Percentiles rank a stretch among this genome's conserved stretches.
Evolutionary conservation across 2,329 filamentous ascomycete species (phyloP).

Genomic region (Drechslerella coelobrocha): DNA sequence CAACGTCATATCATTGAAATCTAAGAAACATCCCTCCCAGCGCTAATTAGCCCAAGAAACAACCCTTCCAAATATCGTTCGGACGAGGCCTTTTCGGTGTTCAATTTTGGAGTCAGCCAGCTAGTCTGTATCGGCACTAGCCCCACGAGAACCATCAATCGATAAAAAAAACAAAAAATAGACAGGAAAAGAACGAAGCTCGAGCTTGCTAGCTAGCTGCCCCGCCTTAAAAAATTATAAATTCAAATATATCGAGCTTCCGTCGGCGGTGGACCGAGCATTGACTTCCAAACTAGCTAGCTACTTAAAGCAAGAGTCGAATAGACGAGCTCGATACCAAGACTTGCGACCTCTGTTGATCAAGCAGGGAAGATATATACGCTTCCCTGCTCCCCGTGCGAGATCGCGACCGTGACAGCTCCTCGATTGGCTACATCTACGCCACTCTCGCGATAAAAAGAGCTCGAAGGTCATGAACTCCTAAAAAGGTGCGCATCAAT

Average conservation of each 20-base stretch:
- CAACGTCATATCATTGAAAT: slow-evolving; percentile 44
- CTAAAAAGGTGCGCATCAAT: background rate
- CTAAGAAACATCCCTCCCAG: slow-evolving; percentile 11
- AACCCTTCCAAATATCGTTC: background rate
- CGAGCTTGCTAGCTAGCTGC: slow-evolving; percentile 1
- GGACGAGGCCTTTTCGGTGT: background rate
- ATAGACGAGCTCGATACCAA: slow-evolving; percentile 49
- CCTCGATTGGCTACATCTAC: background rate
- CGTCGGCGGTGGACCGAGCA: background rate
- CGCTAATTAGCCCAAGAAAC: background rate
- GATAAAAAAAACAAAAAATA: no score
- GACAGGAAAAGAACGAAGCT: no score
- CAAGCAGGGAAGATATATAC: slow-evolving; percentile 1
- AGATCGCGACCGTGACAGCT: background rate
- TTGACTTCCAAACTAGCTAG: background rate
- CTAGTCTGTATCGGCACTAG: background rate
- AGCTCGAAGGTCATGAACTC: background rate
- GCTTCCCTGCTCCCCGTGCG: background rate
- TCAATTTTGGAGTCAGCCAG: background rate
- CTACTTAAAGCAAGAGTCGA: slow-evolving; percentile 3
- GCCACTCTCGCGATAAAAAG: no score
- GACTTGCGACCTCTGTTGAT: slow-evolving; percentile 13
- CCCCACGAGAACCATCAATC: background rate
- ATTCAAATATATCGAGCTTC: slow-evolving; percentile 16
- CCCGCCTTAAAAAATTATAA: slow-evolving; percentile 46